These are phyloP conservation scores for Zostera marina DNA, from an alignment of 116 monocot species.

Conservation along the genomic window DNA sequence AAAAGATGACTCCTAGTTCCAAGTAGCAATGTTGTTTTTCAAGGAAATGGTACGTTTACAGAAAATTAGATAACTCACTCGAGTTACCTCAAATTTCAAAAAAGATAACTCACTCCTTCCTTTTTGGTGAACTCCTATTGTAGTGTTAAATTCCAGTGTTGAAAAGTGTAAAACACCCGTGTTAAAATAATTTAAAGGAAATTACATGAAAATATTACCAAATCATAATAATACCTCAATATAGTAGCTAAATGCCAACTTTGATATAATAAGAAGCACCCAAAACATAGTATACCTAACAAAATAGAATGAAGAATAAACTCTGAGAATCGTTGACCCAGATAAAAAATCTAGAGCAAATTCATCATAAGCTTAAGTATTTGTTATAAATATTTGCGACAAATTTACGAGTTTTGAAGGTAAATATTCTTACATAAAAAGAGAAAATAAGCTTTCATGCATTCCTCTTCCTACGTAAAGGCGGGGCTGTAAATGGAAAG, in stretches of 20 bases:
- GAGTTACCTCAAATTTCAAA: too few relatives aligned
- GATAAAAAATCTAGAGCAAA: too few relatives aligned
- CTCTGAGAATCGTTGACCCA: neutral
- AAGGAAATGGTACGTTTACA: neutral
- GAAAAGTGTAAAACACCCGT: too few relatives aligned
- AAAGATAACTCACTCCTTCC: neutral
- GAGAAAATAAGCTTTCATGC: constrained; percentile 94
- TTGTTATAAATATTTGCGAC: too few relatives aligned
- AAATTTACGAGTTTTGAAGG: too few relatives aligned
- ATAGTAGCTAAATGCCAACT: constrained; percentile 79
- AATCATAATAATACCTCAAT: constrained; percentile 45
- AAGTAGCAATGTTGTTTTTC: too few relatives aligned
- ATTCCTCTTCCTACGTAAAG: constrained; percentile 97
- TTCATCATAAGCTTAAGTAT: neutral
- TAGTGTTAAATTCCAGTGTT: too few relatives aligned
- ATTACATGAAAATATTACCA: too few relatives aligned
- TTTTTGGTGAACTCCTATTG: too few relatives aligned
- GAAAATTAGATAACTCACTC: neutral
- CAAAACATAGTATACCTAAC: constrained; percentile 92
- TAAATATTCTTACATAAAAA: constrained; percentile 58
- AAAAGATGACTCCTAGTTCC: too few relatives aligned
- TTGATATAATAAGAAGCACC: constrained; percentile 59
- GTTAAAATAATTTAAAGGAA: too few relatives aligned
- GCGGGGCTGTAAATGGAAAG: constrained; percentile 51
- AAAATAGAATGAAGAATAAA: neutral